These are phyloP conservation scores for Crassisporium funariophilum DNA, from an alignment of 768 basidiomycete genomes.

Conservation along the genomic window DNA sequence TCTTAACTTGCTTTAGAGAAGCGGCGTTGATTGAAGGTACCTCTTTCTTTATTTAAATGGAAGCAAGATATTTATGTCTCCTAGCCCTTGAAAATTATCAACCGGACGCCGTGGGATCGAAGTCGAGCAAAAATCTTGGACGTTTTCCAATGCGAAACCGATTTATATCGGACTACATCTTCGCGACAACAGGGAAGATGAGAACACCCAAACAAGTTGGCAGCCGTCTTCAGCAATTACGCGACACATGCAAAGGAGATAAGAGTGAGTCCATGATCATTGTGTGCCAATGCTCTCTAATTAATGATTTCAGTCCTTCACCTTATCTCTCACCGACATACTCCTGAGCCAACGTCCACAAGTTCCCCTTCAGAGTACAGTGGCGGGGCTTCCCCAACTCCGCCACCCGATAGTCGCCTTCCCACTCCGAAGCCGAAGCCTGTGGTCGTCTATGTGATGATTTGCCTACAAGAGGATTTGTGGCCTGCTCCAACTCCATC, in stretches of 20 bases:
- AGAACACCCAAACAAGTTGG: conserved; percentile 80
- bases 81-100: conserved; percentile 66
- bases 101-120: conserved; percentile 53
- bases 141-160: conserved; percentile 78
- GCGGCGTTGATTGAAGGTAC: background rate
- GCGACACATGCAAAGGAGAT: conserved; percentile 63
- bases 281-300: background rate
- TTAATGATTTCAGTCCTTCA: conserved; percentile 26
- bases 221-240: conserved; percentile 74
- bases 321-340: conserved; percentile 28
- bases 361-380: conserved; percentile 19
- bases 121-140: conserved; percentile 62
- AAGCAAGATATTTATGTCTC: background rate
- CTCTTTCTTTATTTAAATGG: background rate
- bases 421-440: conserved; percentile 2
- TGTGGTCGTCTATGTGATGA: conserved; percentile 25
- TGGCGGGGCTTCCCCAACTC: conserved; percentile 20
- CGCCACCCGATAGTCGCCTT: conserved; percentile 10
- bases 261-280: conserved; percentile 26
- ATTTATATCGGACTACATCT: conserved; percentile 78
- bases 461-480: conserved; percentile 19
- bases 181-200: conserved; percentile 59
- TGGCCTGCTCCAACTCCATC: conserved; percentile 21
- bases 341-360: conserved; percentile 13
- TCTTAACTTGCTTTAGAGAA: background rate